Base-by-base conservation (phyloP, 345 rosid genomes). In the Rhodamnia rubescens region DNA sequence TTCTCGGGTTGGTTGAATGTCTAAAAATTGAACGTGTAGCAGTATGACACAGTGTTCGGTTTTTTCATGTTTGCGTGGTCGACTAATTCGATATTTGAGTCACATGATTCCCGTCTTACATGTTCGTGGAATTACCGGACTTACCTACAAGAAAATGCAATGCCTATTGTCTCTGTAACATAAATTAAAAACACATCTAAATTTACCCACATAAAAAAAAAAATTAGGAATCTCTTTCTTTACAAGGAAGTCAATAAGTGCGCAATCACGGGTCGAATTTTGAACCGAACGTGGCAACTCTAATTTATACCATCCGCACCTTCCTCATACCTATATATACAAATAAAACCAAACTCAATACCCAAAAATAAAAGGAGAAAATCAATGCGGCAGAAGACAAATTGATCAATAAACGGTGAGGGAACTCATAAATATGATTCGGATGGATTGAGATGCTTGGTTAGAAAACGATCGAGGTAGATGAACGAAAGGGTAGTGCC, bases 1-100 rank as follows among this genome's bases (percentile, higher is more conserved):
- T 29, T 16, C 42, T 64, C 42, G 4, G 18, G 29, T 61, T 7
- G 40, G 21, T 11, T 29, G 2, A 29, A 29, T 6, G 21, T 61
- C 15, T 5, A 5, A 61, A 52, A 52, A 14, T 13, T 29, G 21
- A 61, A 29, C 16, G 20, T 1, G 3, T 4, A 64, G 22, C 21
- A 6, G 5, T 1, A 1, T 0, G 24, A 32, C 12, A 32, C 3
- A n/a, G 2, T 32, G 12, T 18, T 32, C 1, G 1, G 36, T 64
- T 64, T 29, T 36, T 16, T 21, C 57, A 55, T 8, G 3, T 55
- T 22, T 1, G 4, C 2, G 11, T 22, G n/a, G 22, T 9, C 9
- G 56, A 7, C 20, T 20, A 3, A 18, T 54, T 7, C 20, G 22
- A 55, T 22, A 55, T 55, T 55, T 55, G 58, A 22, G n/a, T 22